Evolutionary conservation across 2,329 filamentous ascomycete species (phyloP).

Genomic region (Fusarium agapanthi): DNA sequence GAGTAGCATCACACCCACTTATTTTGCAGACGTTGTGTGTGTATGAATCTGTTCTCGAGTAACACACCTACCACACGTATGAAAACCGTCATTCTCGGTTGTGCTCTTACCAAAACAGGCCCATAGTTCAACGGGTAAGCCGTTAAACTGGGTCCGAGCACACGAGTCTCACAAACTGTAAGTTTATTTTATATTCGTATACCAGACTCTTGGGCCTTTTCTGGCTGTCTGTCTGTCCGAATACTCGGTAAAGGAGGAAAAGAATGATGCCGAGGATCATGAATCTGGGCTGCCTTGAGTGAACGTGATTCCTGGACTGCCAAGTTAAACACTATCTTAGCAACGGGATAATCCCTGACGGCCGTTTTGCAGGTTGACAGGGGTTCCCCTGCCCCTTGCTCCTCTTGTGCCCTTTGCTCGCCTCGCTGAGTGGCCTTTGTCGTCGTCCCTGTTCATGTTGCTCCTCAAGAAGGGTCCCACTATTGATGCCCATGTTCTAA

Average conservation of each 20-base stretch:
- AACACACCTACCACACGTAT: slow-evolving; percentile 36
- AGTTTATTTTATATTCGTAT: neutral
- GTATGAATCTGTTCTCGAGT: slow-evolving; percentile 1
- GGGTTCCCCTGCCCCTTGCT: slow-evolving; percentile 9
- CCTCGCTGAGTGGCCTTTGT: slow-evolving; percentile 19
- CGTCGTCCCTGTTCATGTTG: slow-evolving; percentile 7
- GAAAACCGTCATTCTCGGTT: slow-evolving; percentile 28
- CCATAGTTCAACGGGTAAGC: slow-evolving; percentile 8
- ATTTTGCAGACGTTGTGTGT: slow-evolving; percentile 22
- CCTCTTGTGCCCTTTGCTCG: slow-evolving; percentile 17
- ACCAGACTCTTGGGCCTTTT: slow-evolving; percentile 25
- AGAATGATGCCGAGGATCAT: neutral
- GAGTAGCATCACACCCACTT: slow-evolving; percentile 2
- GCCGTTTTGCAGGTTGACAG: slow-evolving; percentile 32
- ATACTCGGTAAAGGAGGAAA: neutral
- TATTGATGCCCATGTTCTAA: slow-evolving; percentile 18
- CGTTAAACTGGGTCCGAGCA: slow-evolving; percentile 21
- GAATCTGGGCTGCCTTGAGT: neutral
- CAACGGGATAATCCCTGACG: slow-evolving; percentile 25
- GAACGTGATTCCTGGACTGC: slow-evolving; percentile 16
- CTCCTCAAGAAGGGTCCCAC: slow-evolving; percentile 22
- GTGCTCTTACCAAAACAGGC: slow-evolving; percentile 6
- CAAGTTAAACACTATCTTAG: slow-evolving; percentile 11
- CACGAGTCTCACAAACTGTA: slow-evolving; percentile 12
- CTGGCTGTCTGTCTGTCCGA: slow-evolving; percentile 6